Evolutionary conservation across 2,329 filamentous ascomycete species (phyloP), one percentile per base, ranked within the genome.

Genomic region (Colletotrichum sp.): DNA sequence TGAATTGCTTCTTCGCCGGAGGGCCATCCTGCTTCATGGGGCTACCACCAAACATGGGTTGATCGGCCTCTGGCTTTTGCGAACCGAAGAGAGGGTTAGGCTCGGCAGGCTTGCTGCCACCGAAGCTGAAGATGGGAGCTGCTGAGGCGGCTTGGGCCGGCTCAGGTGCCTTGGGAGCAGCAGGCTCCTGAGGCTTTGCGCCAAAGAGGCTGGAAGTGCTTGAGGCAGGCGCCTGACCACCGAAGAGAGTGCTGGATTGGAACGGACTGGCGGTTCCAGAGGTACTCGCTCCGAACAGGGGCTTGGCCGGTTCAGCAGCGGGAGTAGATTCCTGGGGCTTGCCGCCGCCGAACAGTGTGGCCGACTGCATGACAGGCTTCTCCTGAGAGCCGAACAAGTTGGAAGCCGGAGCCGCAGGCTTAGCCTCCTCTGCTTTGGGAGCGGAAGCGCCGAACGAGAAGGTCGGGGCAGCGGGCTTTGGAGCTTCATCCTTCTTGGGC

Each of bases 1-100:
- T 82, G 75, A 88, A 88, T 1, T 85, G 78, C 70, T 84, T 87
- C 74, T 82, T 85, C 70, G 87, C 81, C 5, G 86, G 78, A 43
- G 82, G 79, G 12, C 77, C 77, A 36, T 78, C 70, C 73, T 89
- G 84, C 77, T 88, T 87, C 79, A 88, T 85, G 18, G 84, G 84
- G 68, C 85, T 86, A 36, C 84, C 84, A 65, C 82, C 83, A 78
- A 89, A 88, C 75, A 84, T 72, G 24, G 82, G 79, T 69, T 74
- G 78, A 7, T 79, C 68, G 4, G 36, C 68, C n/a, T 65, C 26
- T 28, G 68, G 34, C 73, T 83, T 84, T 32, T 84, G 81, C 10
- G 82, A 79, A 16, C 82, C 83, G 70, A 88, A 88, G 16, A 86
- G 76, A 16, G 85, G 83, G 78, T 86, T 87, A 16, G 81, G 66